Evolutionary conservation across 1,284 basidiomycete species (phyloP).

Genomic region (Ustilago loliicola): DNA sequence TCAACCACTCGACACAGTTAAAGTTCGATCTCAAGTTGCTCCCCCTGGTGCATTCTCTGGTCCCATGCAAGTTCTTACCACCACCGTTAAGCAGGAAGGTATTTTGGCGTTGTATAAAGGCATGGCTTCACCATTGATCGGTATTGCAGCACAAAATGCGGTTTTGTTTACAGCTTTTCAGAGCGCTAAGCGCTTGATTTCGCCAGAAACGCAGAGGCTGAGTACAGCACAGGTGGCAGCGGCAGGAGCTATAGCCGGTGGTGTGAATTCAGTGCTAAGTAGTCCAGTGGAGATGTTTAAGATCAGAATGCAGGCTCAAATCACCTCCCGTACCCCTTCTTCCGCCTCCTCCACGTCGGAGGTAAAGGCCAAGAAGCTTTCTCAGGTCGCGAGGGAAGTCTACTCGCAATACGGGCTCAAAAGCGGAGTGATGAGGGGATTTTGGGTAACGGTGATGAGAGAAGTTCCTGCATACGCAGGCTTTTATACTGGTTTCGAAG

Average conservation of each 20-base stretch:
- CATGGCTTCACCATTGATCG: constrained; percentile 89
- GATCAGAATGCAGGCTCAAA: constrained; percentile 97
- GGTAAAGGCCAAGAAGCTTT: constrained; percentile 79
- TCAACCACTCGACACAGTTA: constrained; percentile 61
- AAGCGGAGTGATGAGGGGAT: constrained; percentile 92
- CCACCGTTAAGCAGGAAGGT: constrained; percentile 47
- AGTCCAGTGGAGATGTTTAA: constrained; percentile 81
- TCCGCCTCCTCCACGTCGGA: constrained; percentile 68
- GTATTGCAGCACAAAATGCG: constrained; percentile 96
- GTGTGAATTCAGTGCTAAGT: constrained; percentile 80
- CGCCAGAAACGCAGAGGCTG: constrained; percentile 83
- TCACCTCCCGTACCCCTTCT: constrained; percentile 71
- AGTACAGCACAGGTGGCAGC: constrained; percentile 82
- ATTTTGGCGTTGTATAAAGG: constrained; percentile 70
- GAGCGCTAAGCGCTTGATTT: constrained; percentile 83
- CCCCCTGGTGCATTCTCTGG: constrained; percentile 46
- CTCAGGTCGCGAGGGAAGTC: constrained; percentile 81
- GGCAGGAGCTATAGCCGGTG: constrained; percentile 92
- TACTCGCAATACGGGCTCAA: constrained; percentile 86
- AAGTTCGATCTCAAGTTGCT: constrained; percentile 55
- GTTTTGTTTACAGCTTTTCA: constrained; percentile 92
- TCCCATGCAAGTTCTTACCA: constrained; percentile 52
- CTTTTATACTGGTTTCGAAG: constrained; percentile 86
- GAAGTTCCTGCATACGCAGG: constrained; percentile 97
- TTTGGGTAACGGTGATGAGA: constrained; percentile 92